phyloP scores from a whole-genome alignment of 2,329 filamentous ascomycete species.

The Colletotrichum godetiae region DNA sequence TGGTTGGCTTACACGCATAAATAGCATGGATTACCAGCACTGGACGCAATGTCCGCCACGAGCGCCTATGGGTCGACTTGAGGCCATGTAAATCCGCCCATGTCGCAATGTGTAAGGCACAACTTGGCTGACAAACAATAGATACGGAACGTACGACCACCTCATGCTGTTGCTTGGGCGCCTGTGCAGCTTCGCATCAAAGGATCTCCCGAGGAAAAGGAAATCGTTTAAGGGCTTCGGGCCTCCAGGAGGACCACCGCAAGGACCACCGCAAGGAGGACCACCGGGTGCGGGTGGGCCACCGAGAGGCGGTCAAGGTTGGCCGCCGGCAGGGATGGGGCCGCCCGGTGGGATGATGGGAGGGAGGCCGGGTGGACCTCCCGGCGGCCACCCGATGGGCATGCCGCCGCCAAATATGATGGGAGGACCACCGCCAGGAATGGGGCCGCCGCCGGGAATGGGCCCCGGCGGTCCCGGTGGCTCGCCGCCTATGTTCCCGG shows the following conservation, averaged over 20 bases:
- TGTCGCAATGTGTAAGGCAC: not conserved
- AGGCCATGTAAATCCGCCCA: slow-evolving; percentile 70
- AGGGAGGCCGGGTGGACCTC: slow-evolving; percentile 18
- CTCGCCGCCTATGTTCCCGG: slow-evolving; percentile 62
- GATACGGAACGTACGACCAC: slow-evolving; percentile 92
- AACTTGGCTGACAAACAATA: slow-evolving; percentile 46
- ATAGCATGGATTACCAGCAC: slow-evolving; percentile 79
- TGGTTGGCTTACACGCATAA: not conserved
- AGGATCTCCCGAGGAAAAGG: slow-evolving; percentile 83
- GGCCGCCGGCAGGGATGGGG: slow-evolving; percentile 14
- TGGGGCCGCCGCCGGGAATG: slow-evolving; percentile 23
- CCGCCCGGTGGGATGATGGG: not conserved
- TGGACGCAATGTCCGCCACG: slow-evolving; percentile 93
- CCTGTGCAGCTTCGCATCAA: slow-evolving; percentile 80
- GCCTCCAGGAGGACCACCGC: slow-evolving; percentile 44
- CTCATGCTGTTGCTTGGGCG: slow-evolving; percentile 84
- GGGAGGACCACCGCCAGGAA: slow-evolving; percentile 15
- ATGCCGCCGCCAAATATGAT: slow-evolving; percentile 13
- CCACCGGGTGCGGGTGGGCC: slow-evolving; percentile 40
- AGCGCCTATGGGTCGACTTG: slow-evolving; percentile 79
- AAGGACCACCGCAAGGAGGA: slow-evolving; percentile 41
- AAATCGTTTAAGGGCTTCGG: slow-evolving; percentile 70
- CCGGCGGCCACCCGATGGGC: slow-evolving; percentile 4
- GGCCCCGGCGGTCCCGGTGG: slow-evolving; percentile 41
- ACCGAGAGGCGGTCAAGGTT: slow-evolving; percentile 10